Base-by-base conservation (phyloP, 176 grass and related monocot genomes). In the Oryza meridionalis region DNA sequence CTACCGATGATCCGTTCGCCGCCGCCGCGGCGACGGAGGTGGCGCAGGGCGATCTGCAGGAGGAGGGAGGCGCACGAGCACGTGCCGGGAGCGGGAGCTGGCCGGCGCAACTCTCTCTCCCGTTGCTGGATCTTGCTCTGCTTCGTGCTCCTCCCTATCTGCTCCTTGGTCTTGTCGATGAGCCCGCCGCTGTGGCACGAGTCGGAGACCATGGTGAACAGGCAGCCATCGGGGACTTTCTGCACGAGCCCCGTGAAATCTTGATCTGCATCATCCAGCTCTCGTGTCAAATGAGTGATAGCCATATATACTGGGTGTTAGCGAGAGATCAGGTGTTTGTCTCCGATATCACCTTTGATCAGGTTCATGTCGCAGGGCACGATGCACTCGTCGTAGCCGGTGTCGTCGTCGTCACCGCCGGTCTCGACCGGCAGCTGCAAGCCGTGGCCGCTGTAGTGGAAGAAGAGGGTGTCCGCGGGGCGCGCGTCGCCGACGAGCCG, bases 121-220 rank as follows among this genome's bases (percentile, higher is more conserved):
- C 81, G 64, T 11, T 58, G 58, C 79, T 88, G 79, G 16, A 22
- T 9, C 11, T 88, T 15, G 22, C 62, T 85, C 85, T 80, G 69
- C 73, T 47, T 90, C 14, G 89, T 92, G 71, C 89, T 94, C 55
- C 92, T 78, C 0, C 96, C 96, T 11, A 96, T 94, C 84, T 98
- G 96, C 77, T 96, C 96, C 85, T 98, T 98, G 24, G 93, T 65
- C 58, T 88, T 84, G 75, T 94, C 93, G 6, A 98, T 70, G 6
- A 98, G 85, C 66, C 96, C 96, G 3, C 96, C 89, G 9, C 93
- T 98, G 87, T 98, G 96, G 87, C 96, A 99, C 32, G 93, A 96
- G 61, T 96, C 93, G 0, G 89, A 92, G 11, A 98, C 93, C 11
- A 94, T 90, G 14, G 96, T 95, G 80, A 98, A 92, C 42, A 74